Conservation (phyloP, 495 filamentous ascomycete species). For the Penicillium manginii region DNA sequence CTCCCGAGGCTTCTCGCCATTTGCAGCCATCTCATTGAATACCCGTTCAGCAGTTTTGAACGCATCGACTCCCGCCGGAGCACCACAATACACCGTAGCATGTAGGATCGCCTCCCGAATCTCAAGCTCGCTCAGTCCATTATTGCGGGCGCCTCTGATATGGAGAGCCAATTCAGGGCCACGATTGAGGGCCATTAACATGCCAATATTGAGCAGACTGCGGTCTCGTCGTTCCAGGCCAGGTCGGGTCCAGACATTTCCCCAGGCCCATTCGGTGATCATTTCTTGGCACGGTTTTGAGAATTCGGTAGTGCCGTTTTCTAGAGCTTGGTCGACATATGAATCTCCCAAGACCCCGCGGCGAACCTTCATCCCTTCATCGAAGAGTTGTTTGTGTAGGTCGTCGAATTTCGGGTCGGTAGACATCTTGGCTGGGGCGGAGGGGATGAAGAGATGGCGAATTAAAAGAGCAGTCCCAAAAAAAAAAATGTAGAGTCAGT, state of each 20-base stretch:
- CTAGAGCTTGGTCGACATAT: constrained; percentile 35
- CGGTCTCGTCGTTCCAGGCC: constrained; percentile 50
- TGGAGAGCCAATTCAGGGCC: constrained; percentile 53
- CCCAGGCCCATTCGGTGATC: constrained; percentile 53
- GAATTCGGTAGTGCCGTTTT: constrained; percentile 32
- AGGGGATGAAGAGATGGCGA: background rate
- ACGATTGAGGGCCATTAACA: constrained; percentile 51
- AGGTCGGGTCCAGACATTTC: constrained; percentile 51
- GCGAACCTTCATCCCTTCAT: constrained; percentile 57
- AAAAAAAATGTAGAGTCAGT: background rate
- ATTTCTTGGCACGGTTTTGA: constrained; percentile 43
- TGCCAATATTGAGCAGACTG: constrained; percentile 55
- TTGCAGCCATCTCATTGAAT: constrained; percentile 24
- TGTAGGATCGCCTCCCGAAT: constrained; percentile 57
- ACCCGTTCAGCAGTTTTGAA: constrained; percentile 19
- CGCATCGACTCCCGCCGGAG: constrained; percentile 46
- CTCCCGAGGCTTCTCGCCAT: constrained; percentile 16
- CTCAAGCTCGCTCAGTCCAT: constrained; percentile 53
- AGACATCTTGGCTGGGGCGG: constrained; percentile 15
- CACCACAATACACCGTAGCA: constrained; percentile 45
- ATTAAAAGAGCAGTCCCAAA: background rate
- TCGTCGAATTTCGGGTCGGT: constrained; percentile 21
- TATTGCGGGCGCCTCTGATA: constrained; percentile 52
- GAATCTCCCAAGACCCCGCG: constrained; percentile 43
- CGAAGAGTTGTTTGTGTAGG: constrained; percentile 54